These are phyloP conservation scores for Cystobasidium onofrii DNA, from an alignment of 768 basidiomycete species.

Conservation along the genomic window DNA sequence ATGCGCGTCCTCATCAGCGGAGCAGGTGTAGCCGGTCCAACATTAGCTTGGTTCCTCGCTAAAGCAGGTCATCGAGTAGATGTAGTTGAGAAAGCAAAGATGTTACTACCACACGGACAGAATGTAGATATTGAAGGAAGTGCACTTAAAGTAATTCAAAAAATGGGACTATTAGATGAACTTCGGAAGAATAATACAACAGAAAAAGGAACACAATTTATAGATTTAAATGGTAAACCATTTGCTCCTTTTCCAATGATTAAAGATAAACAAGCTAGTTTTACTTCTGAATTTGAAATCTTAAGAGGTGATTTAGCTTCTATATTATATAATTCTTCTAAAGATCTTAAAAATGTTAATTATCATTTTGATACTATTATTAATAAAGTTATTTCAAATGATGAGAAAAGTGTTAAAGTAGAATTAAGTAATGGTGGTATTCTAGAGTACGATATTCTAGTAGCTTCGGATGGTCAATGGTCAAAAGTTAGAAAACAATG, in stretches of 20 bases:
- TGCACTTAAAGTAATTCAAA: slow-evolving; percentile 37
- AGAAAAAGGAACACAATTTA: slow-evolving; percentile 39
- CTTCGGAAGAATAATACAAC: slow-evolving; percentile 32
- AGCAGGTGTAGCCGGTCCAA: slow-evolving; percentile 43
- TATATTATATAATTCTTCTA: slow-evolving; percentile 37
- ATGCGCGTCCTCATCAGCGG: slow-evolving; percentile 40
- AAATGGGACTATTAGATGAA: slow-evolving; percentile 38
- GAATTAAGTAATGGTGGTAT: slow-evolving; percentile 37
- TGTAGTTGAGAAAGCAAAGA: slow-evolving; percentile 40
- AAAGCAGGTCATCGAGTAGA: slow-evolving; percentile 36
- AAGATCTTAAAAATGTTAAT: slow-evolving; percentile 31
- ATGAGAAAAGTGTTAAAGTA: slow-evolving; percentile 37
- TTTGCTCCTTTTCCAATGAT: slow-evolving; percentile 35
- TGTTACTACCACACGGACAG: slow-evolving; percentile 39
- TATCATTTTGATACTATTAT: slow-evolving; percentile 39
- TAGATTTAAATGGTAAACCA: slow-evolving; percentile 30
- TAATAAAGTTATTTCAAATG: slow-evolving; percentile 32
- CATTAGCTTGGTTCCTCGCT: slow-evolving; percentile 40
- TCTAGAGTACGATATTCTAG: slow-evolving; percentile 38
- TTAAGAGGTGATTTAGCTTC: slow-evolving; percentile 41
- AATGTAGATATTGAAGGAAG: slow-evolving; percentile 40
- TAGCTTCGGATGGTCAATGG: slow-evolving; percentile 41
- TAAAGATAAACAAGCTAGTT: slow-evolving; percentile 6
- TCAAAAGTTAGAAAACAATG: slow-evolving; percentile 33
- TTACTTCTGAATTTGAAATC: slow-evolving; percentile 42